phyloP scores from a whole-genome alignment of 2,329 filamentous ascomycete genomes.

The Cyanodermella asteris region DNA sequence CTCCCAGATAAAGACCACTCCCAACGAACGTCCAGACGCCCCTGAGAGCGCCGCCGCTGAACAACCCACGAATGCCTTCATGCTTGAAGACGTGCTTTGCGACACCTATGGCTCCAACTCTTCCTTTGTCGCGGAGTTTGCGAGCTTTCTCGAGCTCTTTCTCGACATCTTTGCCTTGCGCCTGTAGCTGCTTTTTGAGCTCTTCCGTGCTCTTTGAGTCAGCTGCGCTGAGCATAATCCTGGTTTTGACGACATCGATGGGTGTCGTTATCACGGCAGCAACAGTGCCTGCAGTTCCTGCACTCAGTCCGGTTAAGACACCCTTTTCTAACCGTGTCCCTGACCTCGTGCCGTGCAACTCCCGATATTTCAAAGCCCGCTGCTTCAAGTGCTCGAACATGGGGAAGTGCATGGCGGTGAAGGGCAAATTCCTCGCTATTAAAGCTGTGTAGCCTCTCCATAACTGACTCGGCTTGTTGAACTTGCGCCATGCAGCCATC shows the following conservation, averaged over 20 bases:
- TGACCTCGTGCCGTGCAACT: constrained; percentile 12
- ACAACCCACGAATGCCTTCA: constrained; percentile 51
- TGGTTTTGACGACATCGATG: constrained; percentile 72
- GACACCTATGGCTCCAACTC: constrained; percentile 32
- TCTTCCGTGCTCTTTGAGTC: constrained; percentile 9
- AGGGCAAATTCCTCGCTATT: constrained; percentile 63
- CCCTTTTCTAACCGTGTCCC: constrained; percentile 41
- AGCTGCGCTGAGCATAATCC: constrained; percentile 56
- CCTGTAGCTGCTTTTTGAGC: constrained; percentile 7
- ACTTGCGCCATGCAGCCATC: constrained; percentile 33
- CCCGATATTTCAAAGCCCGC: constrained; percentile 17
- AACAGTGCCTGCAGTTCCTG: constrained; percentile 49
- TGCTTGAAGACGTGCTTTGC: constrained; percentile 42
- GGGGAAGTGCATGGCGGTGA: constrained; percentile 75
- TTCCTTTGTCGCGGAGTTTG: constrained; percentile 11
- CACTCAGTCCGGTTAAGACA: constrained; percentile 48
- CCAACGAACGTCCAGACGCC: constrained; percentile 64
- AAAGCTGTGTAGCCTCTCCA: constrained; percentile 62
- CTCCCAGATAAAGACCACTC: constrained; percentile 64
- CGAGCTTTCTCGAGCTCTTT: constrained; percentile 8
- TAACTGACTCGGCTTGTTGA: constrained; percentile 32
- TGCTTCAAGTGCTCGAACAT: constrained; percentile 53
- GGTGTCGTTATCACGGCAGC: constrained; percentile 71
- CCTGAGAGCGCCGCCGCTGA: constrained; percentile 52
- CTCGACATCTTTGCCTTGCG: constrained; percentile 7